Evolutionary conservation across 169 alveolate genomes (phyloP).

Genomic region (Plasmodium cynomolgi): DNA sequence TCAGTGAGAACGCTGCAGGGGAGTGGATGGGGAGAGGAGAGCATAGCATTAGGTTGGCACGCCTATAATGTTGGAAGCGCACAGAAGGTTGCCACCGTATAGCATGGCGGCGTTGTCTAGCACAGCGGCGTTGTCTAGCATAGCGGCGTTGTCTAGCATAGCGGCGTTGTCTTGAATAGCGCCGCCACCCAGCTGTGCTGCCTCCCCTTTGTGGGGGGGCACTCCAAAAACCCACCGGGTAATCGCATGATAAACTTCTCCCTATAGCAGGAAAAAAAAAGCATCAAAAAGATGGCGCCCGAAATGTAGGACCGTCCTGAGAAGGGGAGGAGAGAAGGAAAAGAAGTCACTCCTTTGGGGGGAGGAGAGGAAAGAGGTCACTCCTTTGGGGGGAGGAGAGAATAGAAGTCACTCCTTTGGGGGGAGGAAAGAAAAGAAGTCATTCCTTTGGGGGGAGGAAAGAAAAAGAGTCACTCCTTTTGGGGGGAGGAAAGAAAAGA

Average conservation of each 20-base stretch:
- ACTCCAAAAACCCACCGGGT: not conserved
- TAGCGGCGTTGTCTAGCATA: no score
- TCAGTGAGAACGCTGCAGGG: constrained; percentile 33
- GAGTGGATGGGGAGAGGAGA: not conserved
- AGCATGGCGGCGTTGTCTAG: no score
- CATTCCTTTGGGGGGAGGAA: not conserved
- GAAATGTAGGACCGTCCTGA: constrained; percentile 55
- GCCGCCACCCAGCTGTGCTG: not conserved
- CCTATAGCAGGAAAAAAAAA: constrained; percentile 68
- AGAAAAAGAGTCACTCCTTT: not conserved
- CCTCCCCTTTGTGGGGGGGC: not conserved
- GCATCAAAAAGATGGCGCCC: constrained; percentile 42
- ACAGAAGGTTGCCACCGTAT: no score
- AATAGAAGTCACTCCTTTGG: not conserved
- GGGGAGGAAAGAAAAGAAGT: not conserved
- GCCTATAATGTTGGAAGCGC: no score
- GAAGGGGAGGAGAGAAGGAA: not conserved
- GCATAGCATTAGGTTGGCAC: not conserved
- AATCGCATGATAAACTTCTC: constrained; percentile 59
- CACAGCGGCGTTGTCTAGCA: no score
- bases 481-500: not conserved
- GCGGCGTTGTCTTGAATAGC: no score
- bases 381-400: not conserved
- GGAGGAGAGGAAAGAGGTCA: no score
- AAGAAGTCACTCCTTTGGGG: no score